Evolutionary conservation across 345 rosid genomes (phyloP).

Genomic region (Camelina laxa): DNA sequence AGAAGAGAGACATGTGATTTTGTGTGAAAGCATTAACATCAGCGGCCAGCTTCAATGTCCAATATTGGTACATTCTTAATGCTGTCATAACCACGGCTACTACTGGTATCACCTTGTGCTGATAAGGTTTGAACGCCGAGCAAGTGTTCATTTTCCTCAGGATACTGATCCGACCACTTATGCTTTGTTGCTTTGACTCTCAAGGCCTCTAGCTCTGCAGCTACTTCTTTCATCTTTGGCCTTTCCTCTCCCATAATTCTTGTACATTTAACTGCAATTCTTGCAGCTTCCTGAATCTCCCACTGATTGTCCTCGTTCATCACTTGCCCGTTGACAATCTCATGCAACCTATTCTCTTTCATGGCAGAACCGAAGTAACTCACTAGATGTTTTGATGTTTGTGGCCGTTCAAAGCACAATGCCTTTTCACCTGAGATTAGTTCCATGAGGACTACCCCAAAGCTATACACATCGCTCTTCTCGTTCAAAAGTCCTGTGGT

Average conservation of each 20-base stretch:
- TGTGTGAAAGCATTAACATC: not conserved
- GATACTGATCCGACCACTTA: not conserved
- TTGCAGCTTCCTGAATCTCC: slow-evolving; percentile 27
- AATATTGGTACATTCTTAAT: not conserved
- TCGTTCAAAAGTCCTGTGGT: slow-evolving; percentile 34
- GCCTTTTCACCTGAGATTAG: slow-evolving; percentile 45
- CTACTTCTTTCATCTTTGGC: slow-evolving; percentile 47
- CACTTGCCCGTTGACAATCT: slow-evolving; percentile 33
- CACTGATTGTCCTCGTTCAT: not conserved
- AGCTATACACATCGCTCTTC: slow-evolving; percentile 62
- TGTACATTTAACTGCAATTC: slow-evolving; percentile 39
- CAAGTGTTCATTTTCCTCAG: slow-evolving; percentile 26
- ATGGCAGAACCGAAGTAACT: slow-evolving; percentile 37
- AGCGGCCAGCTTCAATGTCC: slow-evolving; percentile 23
- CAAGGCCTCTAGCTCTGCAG: slow-evolving; percentile 41
- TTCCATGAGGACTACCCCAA: slow-evolving; percentile 56
- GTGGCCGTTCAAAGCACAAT: slow-evolving; percentile 36
- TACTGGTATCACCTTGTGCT: not conserved
- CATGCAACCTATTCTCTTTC: slow-evolving; percentile 25
- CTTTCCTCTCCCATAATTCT: slow-evolving; percentile 41
- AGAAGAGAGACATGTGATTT: not conserved
- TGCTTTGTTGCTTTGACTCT: slow-evolving; percentile 9
- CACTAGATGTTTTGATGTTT: slow-evolving; percentile 37
- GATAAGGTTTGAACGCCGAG: not conserved
- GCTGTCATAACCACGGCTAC: slow-evolving; percentile 20